Percentiles rank a stretch among this genome's conserved stretches.
These are phyloP conservation scores for Lasiodiplodia gonubiensis DNA, from an alignment of 2,329 filamentous ascomycete genomes.

Conservation along the genomic window DNA sequence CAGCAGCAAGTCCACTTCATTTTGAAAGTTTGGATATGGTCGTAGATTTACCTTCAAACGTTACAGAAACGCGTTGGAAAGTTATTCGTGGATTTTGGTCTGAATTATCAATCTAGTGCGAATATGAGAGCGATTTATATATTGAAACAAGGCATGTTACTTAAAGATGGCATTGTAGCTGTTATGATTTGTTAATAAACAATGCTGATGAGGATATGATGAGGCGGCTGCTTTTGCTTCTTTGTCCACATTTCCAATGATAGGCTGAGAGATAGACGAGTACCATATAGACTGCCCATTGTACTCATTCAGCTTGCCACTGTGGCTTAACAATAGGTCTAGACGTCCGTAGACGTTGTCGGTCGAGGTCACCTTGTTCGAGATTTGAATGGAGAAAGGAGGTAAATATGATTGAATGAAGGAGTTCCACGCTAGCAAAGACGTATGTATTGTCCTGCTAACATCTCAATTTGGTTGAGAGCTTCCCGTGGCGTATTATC, in stretches of 20 bases:
- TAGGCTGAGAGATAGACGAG: neutral
- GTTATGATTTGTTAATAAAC: neutral
- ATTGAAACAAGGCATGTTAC: neutral
- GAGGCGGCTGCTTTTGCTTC: neutral
- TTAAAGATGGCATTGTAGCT: neutral
- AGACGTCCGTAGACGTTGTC: neutral
- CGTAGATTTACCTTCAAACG: neutral
- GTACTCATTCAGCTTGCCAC: neutral
- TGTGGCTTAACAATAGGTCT: neutral
- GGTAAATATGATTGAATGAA: neutral
- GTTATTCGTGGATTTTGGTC: neutral
- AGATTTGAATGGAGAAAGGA: neutral
- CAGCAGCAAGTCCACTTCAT: slow-evolving; percentile 14
- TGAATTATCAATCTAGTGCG: neutral
- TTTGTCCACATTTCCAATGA: neutral
- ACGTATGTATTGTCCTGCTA: neutral
- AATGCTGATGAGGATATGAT: neutral
- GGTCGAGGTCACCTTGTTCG: neutral
- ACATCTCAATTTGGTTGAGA: neutral
- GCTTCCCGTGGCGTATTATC: neutral
- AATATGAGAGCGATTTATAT: neutral
- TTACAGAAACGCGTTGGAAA: neutral
- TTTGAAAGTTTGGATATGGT: neutral
- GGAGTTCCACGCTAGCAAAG: neutral
- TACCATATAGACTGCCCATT: neutral